Evolutionary conservation across 1,139 yeast species (phyloP).

Genomic region (Debaryomycetaceae sp.): DNA sequence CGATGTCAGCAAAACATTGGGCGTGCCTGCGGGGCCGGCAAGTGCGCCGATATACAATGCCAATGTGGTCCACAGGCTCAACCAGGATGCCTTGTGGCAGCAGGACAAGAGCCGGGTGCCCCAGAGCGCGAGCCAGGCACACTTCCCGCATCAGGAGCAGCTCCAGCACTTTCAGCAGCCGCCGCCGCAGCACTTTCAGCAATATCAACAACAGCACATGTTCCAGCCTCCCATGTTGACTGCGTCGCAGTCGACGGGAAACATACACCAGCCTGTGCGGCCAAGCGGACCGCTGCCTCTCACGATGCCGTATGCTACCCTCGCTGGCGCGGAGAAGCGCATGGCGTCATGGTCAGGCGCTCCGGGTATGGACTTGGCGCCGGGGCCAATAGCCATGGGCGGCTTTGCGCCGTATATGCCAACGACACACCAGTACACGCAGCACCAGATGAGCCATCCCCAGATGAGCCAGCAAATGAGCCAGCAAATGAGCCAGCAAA

Average conservation of each 20-base stretch:
- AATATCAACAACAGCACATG: constrained; percentile 1
- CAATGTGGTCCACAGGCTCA: constrained; percentile 13
- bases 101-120: constrained; percentile 12
- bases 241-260: constrained; percentile 14
- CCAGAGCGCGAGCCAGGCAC: constrained; percentile 9
- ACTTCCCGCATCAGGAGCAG: constrained; percentile 2
- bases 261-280: constrained; percentile 11
- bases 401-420: too few species aligned
- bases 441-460: too few species aligned
- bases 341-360: too few species aligned
- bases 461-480: too few species aligned
- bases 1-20: constrained; percentile 16
- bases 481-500: too few species aligned
- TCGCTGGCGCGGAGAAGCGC: too few species aligned
- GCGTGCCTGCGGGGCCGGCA: constrained; percentile 24
- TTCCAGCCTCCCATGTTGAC: constrained; percentile 10
- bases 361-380: too few species aligned
- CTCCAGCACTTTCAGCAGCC: constrained; percentile 2
- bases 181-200: constrained; percentile 2
- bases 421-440: too few species aligned
- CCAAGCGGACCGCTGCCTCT: too few species aligned
- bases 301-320: too few species aligned
- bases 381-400: not conserved
- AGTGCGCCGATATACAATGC: constrained; percentile 36
- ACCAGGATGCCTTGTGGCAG: constrained; percentile 15